Evolutionary conservation across 345 rosid species (phyloP).

Genomic region (Orychophragmus violaceus): DNA sequence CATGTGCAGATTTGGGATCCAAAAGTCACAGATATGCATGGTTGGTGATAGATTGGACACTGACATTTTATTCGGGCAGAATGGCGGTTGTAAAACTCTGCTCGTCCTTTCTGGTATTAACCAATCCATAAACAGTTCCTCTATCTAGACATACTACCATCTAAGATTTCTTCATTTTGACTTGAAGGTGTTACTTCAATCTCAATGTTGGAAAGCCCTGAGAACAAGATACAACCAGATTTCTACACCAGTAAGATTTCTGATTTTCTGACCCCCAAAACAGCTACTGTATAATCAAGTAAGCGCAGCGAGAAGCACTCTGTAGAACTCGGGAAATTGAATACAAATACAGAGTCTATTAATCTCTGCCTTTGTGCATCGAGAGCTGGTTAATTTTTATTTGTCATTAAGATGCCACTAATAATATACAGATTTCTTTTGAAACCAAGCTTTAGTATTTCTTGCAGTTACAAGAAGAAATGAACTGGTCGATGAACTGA

Average conservation of each 20-base stretch:
- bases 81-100: conserved; percentile 92
- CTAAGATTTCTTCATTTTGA: background rate
- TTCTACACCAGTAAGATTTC: conserved; percentile 80
- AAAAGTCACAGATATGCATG: conserved; percentile 93
- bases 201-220: conserved; percentile 66
- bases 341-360: background rate
- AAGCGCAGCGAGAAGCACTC: background rate
- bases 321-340: background rate
- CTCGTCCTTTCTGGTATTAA: conserved; percentile 83
- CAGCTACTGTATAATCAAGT: conserved; percentile 59
- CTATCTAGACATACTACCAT: background rate
- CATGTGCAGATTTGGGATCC: conserved; percentile 63
- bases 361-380: too few relatives aligned
- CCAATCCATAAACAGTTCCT: background rate
- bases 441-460: too few relatives aligned
- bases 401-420: too few relatives aligned
- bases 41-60: conserved; percentile 97
- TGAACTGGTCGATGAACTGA: too few relatives aligned
- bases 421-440: too few relatives aligned
- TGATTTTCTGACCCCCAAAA: conserved; percentile 65
- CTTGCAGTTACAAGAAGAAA: too few relatives aligned
- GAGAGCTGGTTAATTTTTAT: too few relatives aligned
- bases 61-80: conserved; percentile 84
- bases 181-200: conserved; percentile 65
- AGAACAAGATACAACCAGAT: conserved; percentile 77